Conservation (phyloP, 257 asterid genomes). For the Fraxinus excelsior region DNA sequence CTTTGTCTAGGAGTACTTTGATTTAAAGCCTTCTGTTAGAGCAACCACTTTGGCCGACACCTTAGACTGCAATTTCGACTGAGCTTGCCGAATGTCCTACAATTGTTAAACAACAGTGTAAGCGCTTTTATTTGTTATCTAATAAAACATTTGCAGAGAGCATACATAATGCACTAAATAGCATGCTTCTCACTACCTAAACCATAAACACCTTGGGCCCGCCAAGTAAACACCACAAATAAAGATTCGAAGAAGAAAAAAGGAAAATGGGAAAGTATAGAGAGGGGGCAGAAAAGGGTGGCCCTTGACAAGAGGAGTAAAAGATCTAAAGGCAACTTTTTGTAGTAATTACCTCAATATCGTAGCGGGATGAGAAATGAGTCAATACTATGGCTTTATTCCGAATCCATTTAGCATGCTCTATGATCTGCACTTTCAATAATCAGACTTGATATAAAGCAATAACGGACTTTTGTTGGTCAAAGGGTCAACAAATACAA, state of each 20-base stretch:
- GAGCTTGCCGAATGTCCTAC: conserved; percentile 87
- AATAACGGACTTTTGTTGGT: conserved; percentile 2
- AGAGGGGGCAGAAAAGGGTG: too few species aligned
- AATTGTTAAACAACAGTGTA: not conserved
- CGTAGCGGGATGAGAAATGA: conserved; percentile 93
- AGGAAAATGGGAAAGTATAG: not conserved
- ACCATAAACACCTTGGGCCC: not conserved
- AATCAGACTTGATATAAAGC: not conserved
- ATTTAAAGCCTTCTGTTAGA: conserved; percentile 88
- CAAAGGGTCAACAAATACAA: conserved; percentile 5
- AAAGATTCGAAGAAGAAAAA: not conserved
- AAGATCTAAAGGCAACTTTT: not conserved
- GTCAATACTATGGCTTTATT: conserved; percentile 72
- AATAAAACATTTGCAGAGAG: too few species aligned
- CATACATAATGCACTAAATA: too few species aligned
- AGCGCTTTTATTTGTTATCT: too few species aligned
- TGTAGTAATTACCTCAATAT: conserved; percentile 63
- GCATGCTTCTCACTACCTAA: not conserved
- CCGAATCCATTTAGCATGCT: conserved; percentile 84
- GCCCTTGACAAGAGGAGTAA: too few species aligned
- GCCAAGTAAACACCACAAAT: too few species aligned
- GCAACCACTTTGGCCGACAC: conserved; percentile 82
- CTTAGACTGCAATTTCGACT: conserved; percentile 61
- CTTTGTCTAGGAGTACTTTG: conserved; percentile 46
- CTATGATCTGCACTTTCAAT: conserved; percentile 67